Conservation (phyloP, 2,329 filamentous ascomycete genomes). For the Parasarocladium wereldwijsianum region DNA sequence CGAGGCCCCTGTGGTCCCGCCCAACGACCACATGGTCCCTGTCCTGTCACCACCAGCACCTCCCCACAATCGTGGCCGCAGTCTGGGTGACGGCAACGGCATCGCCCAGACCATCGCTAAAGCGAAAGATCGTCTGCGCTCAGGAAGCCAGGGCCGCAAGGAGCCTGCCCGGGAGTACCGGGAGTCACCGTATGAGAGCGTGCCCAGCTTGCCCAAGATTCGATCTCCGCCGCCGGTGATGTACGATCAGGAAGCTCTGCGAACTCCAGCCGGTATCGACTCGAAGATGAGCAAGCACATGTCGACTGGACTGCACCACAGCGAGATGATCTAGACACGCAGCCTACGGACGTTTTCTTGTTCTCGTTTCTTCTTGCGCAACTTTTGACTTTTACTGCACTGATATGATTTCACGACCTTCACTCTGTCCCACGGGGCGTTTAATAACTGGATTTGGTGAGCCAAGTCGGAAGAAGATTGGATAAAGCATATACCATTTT, state of each 20-base stretch:
- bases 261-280: slow-evolving; percentile 15
- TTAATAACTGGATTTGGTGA: slow-evolving; percentile 1
- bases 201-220: slow-evolving; percentile 14
- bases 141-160: slow-evolving; percentile 40
- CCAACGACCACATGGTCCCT: slow-evolving; percentile 27
- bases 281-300: slow-evolving; percentile 20
- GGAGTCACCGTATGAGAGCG: slow-evolving; percentile 27
- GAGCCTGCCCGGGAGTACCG: slow-evolving; percentile 14
- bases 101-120: slow-evolving; percentile 40
- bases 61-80: slow-evolving; percentile 42
- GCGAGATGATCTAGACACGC: slow-evolving; percentile 39
- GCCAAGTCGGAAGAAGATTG: slow-evolving; percentile 4
- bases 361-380: neutral
- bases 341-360: slow-evolving; percentile 3
- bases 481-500: too few relatives aligned
- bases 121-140: slow-evolving; percentile 45
- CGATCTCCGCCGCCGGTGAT: slow-evolving; percentile 17
- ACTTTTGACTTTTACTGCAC: slow-evolving; percentile 2
- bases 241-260: slow-evolving; percentile 21
- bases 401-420: too few relatives aligned
- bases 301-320: slow-evolving; percentile 35
- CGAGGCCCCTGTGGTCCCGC: slow-evolving; percentile 17
- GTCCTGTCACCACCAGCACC: slow-evolving; percentile 30
- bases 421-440: too few relatives aligned
- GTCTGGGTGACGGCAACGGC: slow-evolving; percentile 33